Conservation (phyloP, 345 rosid species). For the Arabis alpina region DNA sequence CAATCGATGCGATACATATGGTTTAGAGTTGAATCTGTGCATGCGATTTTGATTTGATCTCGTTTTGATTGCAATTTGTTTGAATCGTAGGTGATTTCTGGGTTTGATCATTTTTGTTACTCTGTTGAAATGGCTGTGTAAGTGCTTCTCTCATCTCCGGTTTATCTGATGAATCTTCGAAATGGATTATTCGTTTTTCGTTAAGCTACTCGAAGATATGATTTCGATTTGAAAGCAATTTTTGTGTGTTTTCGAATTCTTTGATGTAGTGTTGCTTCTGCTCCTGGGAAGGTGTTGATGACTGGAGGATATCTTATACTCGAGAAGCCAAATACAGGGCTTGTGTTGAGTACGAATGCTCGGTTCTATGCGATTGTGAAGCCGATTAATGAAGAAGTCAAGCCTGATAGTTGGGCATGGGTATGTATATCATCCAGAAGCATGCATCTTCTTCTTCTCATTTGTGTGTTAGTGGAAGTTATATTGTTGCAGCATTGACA, state of each 20-base stretch:
- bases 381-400: conserved; percentile 67
- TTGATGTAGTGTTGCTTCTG: conserved; percentile 80
- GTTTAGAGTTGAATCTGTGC: conserved; percentile 5
- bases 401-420: conserved; percentile 90
- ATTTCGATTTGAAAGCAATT: background rate
- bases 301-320: conserved; percentile 91
- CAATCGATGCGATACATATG: conserved; percentile 11
- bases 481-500: background rate
- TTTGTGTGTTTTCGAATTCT: background rate
- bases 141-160: conserved; percentile 23
- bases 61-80: conserved; percentile 18
- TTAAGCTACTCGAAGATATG: background rate
- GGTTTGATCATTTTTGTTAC: conserved; percentile 19
- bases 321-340: conserved; percentile 94
- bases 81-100: conserved; percentile 42
- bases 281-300: conserved; percentile 97
- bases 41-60: conserved; percentile 22
- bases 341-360: conserved; percentile 90
- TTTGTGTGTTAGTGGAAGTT: conserved; percentile 3
- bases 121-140: conserved; percentile 43
- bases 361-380: conserved; percentile 90
- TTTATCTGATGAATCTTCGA: conserved; percentile 11
- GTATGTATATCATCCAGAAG: conserved; percentile 45
- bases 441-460: conserved; percentile 9
- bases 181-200: background rate